Percentiles rank a stretch among this genome's conserved stretches.
phyloP scores from a whole-genome alignment of 305 asterid genomes.

The Fraxinus velutina region DNA sequence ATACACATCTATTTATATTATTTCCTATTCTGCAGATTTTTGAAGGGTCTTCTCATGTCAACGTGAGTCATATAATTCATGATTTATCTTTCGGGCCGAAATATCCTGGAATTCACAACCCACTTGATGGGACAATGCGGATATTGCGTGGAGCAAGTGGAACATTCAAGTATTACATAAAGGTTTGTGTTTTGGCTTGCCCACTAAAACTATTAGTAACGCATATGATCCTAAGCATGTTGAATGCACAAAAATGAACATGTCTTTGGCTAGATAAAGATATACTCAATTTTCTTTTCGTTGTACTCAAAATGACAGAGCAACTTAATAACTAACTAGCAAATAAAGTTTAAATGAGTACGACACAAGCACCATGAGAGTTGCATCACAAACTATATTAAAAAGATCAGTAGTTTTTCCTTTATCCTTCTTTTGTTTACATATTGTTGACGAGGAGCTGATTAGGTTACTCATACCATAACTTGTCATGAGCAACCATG shows the following conservation, averaged over 20 bases:
- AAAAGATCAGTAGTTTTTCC: constrained; percentile 16
- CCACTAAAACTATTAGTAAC: neutral
- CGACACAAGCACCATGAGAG: neutral
- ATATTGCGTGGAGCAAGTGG: constrained; percentile 85
- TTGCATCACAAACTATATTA: neutral
- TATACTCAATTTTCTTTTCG: neutral
- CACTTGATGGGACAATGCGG: constrained; percentile 84
- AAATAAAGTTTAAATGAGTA: neutral
- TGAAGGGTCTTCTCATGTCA: constrained; percentile 80
- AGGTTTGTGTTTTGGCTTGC: constrained; percentile 48
- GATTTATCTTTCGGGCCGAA: constrained; percentile 93
- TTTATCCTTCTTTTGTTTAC: neutral
- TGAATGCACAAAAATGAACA: neutral
- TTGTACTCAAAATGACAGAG: neutral
- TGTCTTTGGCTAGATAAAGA: constrained; percentile 17
- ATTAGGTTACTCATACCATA: neutral
- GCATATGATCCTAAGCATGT: neutral
- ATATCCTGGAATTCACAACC: constrained; percentile 96
- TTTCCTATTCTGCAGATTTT: constrained; percentile 65
- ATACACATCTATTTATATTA: constrained; percentile 2
- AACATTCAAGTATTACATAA: constrained; percentile 94
- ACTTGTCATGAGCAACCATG: constrained; percentile 13
- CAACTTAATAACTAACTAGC: neutral
- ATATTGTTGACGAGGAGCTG: constrained; percentile 9
- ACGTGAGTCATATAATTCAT: constrained; percentile 90